These are phyloP conservation scores for Tolypocladium sp. DNA, from an alignment of 2,329 filamentous ascomycete genomes.

Conservation along the genomic window DNA sequence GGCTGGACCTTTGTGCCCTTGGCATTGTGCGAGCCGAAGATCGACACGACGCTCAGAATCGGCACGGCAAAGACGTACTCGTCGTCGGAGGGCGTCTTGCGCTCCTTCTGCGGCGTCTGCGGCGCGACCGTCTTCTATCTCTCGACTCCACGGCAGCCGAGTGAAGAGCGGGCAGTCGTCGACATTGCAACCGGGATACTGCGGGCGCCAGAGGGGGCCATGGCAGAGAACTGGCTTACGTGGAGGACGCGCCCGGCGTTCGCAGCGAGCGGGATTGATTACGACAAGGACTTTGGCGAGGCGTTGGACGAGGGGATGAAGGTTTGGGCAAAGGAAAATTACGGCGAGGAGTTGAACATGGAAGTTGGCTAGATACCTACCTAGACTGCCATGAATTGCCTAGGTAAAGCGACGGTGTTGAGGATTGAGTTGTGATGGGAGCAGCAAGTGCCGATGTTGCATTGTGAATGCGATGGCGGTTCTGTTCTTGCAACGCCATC, in stretches of 20 bases:
- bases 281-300: slow-evolving; percentile 25
- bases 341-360: slow-evolving; percentile 20
- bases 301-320: slow-evolving; percentile 26
- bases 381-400: not conserved
- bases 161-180: slow-evolving; percentile 23
- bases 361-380: slow-evolving; percentile 7
- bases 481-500: no score
- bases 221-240: slow-evolving; percentile 35
- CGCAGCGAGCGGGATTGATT: slow-evolving; percentile 23
- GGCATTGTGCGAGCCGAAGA: slow-evolving; percentile 22
- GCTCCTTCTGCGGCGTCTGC: slow-evolving; percentile 36
- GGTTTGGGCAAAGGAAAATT: slow-evolving; percentile 24
- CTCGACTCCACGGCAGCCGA: slow-evolving; percentile 14
- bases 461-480: not conserved
- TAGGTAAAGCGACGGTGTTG: not conserved
- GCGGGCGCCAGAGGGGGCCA: slow-evolving; percentile 31
- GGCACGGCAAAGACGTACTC: slow-evolving; percentile 34
- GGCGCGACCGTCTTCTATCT: slow-evolving; percentile 34
- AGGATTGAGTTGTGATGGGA: not conserved
- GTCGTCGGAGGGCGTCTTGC: slow-evolving; percentile 26
- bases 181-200: slow-evolving; percentile 35
- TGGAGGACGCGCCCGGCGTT: slow-evolving; percentile 31
- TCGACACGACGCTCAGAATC: slow-evolving; percentile 25
- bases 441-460: not conserved
- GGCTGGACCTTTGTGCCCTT: slow-evolving; percentile 34